Percentiles rank a stretch among this genome's conserved stretches.
These are phyloP conservation scores for Pseudozyma pruni DNA, from an alignment of 1,284 basidiomycete genomes.

Conservation along the genomic window DNA sequence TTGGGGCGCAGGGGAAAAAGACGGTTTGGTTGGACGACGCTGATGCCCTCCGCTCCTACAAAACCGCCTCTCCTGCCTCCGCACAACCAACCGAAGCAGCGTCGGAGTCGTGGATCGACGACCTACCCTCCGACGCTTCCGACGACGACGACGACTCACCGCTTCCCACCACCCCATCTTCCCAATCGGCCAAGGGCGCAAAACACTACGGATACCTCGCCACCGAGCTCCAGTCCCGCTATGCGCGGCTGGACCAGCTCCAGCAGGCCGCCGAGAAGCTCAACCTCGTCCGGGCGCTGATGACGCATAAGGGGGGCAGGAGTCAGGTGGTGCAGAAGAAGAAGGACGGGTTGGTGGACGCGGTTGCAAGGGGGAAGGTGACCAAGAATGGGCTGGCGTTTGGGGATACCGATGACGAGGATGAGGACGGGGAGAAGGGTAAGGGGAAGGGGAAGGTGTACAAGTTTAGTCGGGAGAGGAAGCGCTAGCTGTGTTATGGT, in stretches of 20 bases:
- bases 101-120: conserved; percentile 31
- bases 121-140: conserved; percentile 25
- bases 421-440: conserved; percentile 17
- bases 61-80: conserved; percentile 1
- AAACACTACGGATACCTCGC: conserved; percentile 57
- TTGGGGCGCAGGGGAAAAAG: conserved; percentile 60
- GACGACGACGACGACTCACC: conserved; percentile 21
- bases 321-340: conserved; percentile 31
- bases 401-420: conserved; percentile 43
- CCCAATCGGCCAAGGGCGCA: conserved; percentile 34
- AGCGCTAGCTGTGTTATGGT: conserved; percentile 37
- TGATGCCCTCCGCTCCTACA: conserved; percentile 39
- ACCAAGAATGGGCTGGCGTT: conserved; percentile 52
- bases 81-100: not conserved
- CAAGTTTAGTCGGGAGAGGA: conserved; percentile 58
- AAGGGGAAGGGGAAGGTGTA: conserved; percentile 31
- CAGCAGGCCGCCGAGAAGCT: conserved; percentile 53
- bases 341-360: conserved; percentile 24
- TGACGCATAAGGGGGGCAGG: conserved; percentile 53
- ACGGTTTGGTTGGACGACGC: conserved; percentile 64
- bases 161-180: conserved; percentile 2
- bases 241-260: conserved; percentile 54
- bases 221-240: conserved; percentile 53
- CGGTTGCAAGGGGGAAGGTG: conserved; percentile 48
- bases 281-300: conserved; percentile 55